Base-by-base conservation (phyloP, 306 rosid species). In the Erythrophleum fordii region DNA sequence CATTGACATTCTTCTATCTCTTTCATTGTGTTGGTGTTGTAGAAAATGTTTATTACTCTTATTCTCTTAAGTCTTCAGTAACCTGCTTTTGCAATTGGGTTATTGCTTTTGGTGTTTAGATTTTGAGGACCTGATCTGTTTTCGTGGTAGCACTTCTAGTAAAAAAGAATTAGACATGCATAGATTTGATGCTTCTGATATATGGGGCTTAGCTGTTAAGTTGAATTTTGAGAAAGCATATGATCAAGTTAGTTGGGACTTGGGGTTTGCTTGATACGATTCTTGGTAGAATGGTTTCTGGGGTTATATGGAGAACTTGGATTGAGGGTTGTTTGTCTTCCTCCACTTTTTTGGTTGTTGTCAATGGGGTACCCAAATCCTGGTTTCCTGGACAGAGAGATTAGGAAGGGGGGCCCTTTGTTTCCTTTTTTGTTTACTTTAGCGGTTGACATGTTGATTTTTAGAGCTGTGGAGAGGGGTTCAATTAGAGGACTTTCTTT, bases 151-250 rank as follows among this genome's bases (percentile, higher is more conserved):
- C 23, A 17, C 42, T 25, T 8, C 26, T 35, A 17, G 31, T 29
- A 45, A 42, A 39, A 46, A 34, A 23, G 10, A 11, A 22, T 71
- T 52, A 66, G 26, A 55, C 20, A 66, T 34, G 48, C 34, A n/a
- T 75, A 60, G 37, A 8, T 56, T 17, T 69, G 76, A 45, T 81
- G 75, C 44, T 56, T 80, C 72, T 34, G 66, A 44, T 62, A 44
- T 29, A 45, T 62, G 23, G 23, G 20, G 6, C 20, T 16, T 52
- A 5, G 8, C 1, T 48, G 13, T 12, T 13, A 16, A 14, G 18
- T 48, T 14, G 49, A 9, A 48, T 14, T 44, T 48, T 48, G 53
- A 48, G 53, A 48, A 13, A 48, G 53, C 18, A 48, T 48, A 48
- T 14, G n/a, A 48, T 48, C n/a, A 14, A 48, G n/a, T 10, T 45